These are phyloP conservation scores for Globisporangium canariense DNA, from an alignment of 352 stramenopile genomes.

Conservation along the genomic window DNA sequence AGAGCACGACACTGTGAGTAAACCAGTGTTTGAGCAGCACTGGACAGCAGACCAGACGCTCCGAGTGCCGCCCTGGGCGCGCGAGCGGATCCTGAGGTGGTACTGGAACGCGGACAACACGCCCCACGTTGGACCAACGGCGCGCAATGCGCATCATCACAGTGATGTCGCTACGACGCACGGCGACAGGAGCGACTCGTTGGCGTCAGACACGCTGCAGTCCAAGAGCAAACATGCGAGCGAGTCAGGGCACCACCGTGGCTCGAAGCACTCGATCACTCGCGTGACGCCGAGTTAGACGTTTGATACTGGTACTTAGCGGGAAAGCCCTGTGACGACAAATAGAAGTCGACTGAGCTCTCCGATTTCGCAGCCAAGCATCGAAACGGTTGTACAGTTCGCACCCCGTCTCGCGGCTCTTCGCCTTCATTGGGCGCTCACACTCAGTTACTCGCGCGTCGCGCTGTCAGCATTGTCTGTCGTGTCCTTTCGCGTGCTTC, in stretches of 20 bases:
- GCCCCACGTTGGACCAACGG: neutral
- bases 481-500: neutral
- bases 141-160: neutral
- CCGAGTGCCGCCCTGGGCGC: neutral
- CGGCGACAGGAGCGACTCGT: neutral
- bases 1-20: constrained; percentile 16
- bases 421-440: neutral
- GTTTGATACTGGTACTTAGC: neutral
- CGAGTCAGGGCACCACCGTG: neutral
- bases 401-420: neutral
- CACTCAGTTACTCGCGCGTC: neutral
- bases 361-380: neutral
- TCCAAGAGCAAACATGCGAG: neutral
- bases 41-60: constrained; percentile 15
- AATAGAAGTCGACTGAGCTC: neutral
- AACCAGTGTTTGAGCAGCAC: constrained; percentile 16
- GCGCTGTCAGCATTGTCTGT: neutral
- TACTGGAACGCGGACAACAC: constrained; percentile 18
- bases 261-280: neutral
- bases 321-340: no score
- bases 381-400: constrained; percentile 1
- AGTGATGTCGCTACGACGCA: neutral
- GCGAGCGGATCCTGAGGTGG: constrained; percentile 7
- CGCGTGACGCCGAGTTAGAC: neutral
- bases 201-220: neutral